Conservation (phyloP, 305 asterid genomes). For the Euphrasia arctica region DNA sequence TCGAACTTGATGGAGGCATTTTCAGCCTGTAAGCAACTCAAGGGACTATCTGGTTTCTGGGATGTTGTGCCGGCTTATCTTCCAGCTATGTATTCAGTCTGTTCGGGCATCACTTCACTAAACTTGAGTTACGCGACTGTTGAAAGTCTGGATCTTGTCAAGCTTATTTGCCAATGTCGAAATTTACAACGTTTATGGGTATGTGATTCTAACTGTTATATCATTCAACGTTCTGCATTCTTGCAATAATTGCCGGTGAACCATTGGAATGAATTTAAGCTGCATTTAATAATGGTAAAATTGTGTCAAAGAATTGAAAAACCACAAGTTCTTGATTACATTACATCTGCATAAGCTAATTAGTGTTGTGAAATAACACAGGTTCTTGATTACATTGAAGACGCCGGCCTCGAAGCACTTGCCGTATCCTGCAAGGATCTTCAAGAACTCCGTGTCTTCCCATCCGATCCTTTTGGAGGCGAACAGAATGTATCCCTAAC, state of each 20-base stretch:
- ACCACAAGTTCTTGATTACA: neutral
- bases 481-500: slow-evolving; percentile 67
- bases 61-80: slow-evolving; percentile 79
- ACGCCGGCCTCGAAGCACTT: slow-evolving; percentile 64
- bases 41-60: slow-evolving; percentile 85
- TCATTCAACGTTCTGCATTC: slow-evolving; percentile 2
- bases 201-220: slow-evolving; percentile 19
- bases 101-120: slow-evolving; percentile 62
- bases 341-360: slow-evolving; percentile 6
- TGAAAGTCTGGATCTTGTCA: slow-evolving; percentile 64
- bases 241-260: neutral
- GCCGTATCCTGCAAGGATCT: slow-evolving; percentile 76
- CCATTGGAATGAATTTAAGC: neutral
- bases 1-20: slow-evolving; percentile 62
- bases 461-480: slow-evolving; percentile 75
- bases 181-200: slow-evolving; percentile 79
- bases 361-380: slow-evolving; percentile 23
- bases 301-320: neutral
- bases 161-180: slow-evolving; percentile 66
- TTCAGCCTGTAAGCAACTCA: slow-evolving; percentile 61
- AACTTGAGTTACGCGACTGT: slow-evolving; percentile 67
- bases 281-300: neutral
- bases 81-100: slow-evolving; percentile 68
- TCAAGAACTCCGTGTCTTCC: slow-evolving; percentile 84
- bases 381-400: slow-evolving; percentile 92